Evolutionary conservation across 2,329 filamentous ascomycete genomes (phyloP).

Genomic region (Apiospora malaysiana): DNA sequence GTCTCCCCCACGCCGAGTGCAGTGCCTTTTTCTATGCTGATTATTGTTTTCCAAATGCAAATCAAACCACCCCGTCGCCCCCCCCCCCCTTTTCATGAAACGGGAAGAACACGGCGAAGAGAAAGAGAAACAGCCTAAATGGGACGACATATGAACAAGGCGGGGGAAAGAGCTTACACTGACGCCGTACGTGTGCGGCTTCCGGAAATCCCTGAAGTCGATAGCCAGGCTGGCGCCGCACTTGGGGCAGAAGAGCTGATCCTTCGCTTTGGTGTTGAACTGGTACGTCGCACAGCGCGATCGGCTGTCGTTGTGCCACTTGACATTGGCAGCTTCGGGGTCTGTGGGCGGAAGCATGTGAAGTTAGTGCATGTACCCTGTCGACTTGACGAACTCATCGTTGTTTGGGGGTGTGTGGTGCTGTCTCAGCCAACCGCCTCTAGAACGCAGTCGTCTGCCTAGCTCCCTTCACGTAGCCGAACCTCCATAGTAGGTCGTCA

Average conservation of each 20-base stretch:
- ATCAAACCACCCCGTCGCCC: no score
- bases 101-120: no score
- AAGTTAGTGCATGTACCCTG: not conserved
- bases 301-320: conserved; percentile 49
- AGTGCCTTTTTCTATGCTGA: no score
- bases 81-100: no score
- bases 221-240: conserved; percentile 55
- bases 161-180: conserved; percentile 43
- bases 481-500: no score
- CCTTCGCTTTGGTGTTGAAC: conserved; percentile 55
- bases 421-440: no score
- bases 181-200: conserved; percentile 47
- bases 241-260: conserved; percentile 55
- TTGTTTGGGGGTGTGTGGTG: no score
- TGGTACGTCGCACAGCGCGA: conserved; percentile 44
- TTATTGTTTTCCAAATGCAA: no score
- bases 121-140: no score
- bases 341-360: conserved; percentile 36
- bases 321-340: conserved; percentile 45
- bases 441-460: no score
- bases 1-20: not conserved
- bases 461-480: no score
- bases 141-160: not conserved
- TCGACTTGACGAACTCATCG: not conserved
- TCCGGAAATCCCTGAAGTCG: conserved; percentile 45